Evolutionary conservation across 768 basidiomycete genomes (phyloP).

Genomic region (Symmetrospora coprosmae): DNA sequence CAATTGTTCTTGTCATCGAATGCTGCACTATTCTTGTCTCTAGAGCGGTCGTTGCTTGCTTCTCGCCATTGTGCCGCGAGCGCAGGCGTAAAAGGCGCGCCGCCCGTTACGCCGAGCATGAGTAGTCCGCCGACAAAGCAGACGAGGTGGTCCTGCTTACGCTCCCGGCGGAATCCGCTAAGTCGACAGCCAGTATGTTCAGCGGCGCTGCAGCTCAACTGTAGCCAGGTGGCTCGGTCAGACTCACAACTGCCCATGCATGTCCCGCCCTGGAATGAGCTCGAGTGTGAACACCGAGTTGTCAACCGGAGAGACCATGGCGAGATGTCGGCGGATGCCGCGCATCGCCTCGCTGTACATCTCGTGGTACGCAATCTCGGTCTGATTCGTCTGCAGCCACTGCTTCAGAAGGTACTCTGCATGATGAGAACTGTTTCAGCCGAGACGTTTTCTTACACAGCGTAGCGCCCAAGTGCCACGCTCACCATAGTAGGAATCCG

Average conservation of each 20-base stretch:
- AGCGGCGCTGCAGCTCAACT: neutral
- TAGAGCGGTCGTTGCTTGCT: slow-evolving; percentile 23
- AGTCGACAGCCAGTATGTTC: neutral
- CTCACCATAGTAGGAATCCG: slow-evolving; percentile 93
- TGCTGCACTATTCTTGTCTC: slow-evolving; percentile 42
- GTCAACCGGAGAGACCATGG: slow-evolving; percentile 47
- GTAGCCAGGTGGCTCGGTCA: neutral
- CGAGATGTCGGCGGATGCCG: slow-evolving; percentile 59
- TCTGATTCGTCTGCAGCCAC: slow-evolving; percentile 56
- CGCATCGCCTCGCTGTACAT: slow-evolving; percentile 82
- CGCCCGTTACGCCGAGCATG: slow-evolving; percentile 64
- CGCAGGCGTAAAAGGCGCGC: neutral
- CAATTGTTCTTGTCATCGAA: slow-evolving; percentile 54
- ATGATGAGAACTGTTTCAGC: neutral
- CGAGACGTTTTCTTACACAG: neutral
- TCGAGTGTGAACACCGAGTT: slow-evolving; percentile 68
- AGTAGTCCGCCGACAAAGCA: slow-evolving; percentile 89
- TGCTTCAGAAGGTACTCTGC: slow-evolving; percentile 45
- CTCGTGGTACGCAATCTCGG: slow-evolving; percentile 65
- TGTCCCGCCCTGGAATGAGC: slow-evolving; percentile 48
- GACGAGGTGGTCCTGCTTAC: slow-evolving; percentile 85
- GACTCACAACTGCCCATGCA: slow-evolving; percentile 30
- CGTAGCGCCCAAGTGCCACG: slow-evolving; percentile 52
- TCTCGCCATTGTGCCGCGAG: slow-evolving; percentile 29
- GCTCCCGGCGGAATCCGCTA: neutral